phyloP scores from a whole-genome alignment of 371 early-diverging fungal genomes.

The Lichtheimia ornata region DNA sequence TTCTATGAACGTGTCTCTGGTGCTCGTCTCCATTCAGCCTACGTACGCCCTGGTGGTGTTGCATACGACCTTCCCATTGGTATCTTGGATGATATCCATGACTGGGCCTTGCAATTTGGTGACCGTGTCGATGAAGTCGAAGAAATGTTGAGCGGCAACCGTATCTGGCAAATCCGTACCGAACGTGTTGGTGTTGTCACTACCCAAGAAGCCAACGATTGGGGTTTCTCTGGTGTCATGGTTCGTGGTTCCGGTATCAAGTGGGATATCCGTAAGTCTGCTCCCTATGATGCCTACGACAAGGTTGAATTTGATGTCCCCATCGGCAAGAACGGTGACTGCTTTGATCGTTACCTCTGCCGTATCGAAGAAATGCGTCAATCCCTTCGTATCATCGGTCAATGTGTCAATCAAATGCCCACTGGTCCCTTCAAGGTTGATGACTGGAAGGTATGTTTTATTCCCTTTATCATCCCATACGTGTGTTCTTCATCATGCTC shows the following conservation, averaged over 20 bases:
- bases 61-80: constrained; percentile 92
- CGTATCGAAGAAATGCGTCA: constrained; percentile 99
- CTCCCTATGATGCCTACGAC: constrained; percentile 96
- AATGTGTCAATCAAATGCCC: constrained; percentile 96
- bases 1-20: constrained; percentile 98
- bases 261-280: constrained; percentile 94
- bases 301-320: constrained; percentile 96
- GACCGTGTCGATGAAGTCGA: constrained; percentile 93
- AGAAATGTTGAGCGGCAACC: constrained; percentile 89
- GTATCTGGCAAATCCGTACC: constrained; percentile 94
- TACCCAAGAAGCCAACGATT: constrained; percentile 85
- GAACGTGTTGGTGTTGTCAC: constrained; percentile 88
- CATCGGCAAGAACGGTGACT: constrained; percentile 93
- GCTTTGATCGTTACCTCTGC: constrained; percentile 93
- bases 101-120: constrained; percentile 89
- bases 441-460: constrained; percentile 75
- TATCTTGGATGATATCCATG: constrained; percentile 92
- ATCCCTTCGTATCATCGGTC: constrained; percentile 90
- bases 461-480: background rate
- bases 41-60: constrained; percentile 97
- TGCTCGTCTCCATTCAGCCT: constrained; percentile 97
- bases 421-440: constrained; percentile 94
- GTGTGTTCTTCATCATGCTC: background rate
- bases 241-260: constrained; percentile 91
- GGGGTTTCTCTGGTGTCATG: constrained; percentile 95